A percentile compares a stretch with the other conserved stretches of the same genome.
Evolutionary conservation across 208 protist species (phyloP).

Genomic region (Acanthamoeba lenticulata): DNA sequence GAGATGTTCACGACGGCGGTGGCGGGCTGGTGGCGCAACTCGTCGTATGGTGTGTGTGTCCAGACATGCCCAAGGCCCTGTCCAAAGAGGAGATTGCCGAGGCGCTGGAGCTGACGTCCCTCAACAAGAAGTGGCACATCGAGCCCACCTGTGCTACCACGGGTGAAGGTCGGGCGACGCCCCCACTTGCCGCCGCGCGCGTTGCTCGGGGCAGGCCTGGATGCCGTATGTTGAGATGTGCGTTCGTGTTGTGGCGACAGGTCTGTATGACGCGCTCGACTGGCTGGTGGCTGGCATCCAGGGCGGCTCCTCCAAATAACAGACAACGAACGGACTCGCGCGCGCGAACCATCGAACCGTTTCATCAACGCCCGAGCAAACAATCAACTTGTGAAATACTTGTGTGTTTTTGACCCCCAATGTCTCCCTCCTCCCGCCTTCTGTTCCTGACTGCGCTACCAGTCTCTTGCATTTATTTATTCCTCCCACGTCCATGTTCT

Average conservation of each 20-base stretch:
- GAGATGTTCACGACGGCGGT: not conserved
- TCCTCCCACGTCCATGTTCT: too few species aligned
- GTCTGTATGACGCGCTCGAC: slow-evolving; percentile 4
- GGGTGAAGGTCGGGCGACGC: slow-evolving; percentile 27
- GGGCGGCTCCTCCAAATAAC: not conserved
- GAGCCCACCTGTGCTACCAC: slow-evolving; percentile 36
- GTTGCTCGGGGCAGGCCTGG: too few species aligned
- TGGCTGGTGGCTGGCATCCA: slow-evolving; percentile 35
- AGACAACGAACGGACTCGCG: too few species aligned
- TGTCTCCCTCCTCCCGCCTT: too few species aligned
- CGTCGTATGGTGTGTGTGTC: not conserved
- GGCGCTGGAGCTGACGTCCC: slow-evolving; percentile 84
- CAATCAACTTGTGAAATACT: too few species aligned
- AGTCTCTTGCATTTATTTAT: too few species aligned
- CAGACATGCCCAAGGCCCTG: slow-evolving; percentile 91
- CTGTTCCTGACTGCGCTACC: too few species aligned
- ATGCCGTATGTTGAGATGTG: not conserved
- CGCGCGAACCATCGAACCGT: too few species aligned
- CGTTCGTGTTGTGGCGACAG: not conserved
- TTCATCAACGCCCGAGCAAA: not conserved
- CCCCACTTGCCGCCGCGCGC: not conserved
- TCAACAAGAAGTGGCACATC: slow-evolving; percentile 75
- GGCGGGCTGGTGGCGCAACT: too few species aligned
- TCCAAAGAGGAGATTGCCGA: slow-evolving; percentile 88
- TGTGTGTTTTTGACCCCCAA: too few species aligned